Evolutionary conservation across 306 rosid species (phyloP).

Genomic region (Benincasa hispida): DNA sequence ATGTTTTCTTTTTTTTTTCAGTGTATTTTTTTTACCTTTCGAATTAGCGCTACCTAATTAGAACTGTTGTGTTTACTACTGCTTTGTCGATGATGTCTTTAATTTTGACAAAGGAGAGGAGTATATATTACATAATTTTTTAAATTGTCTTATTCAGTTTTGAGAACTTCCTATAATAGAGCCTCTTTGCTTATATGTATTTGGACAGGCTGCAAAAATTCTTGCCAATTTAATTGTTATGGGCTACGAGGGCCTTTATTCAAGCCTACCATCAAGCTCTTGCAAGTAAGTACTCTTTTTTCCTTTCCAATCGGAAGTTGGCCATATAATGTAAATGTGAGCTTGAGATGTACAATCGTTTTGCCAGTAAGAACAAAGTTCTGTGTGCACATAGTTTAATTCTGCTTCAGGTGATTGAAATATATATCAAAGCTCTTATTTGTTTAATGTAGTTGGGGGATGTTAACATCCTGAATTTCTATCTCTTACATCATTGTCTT

Average conservation of each 20-base stretch:
- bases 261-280: slow-evolving; percentile 88
- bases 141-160: background rate
- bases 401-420: background rate
- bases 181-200: background rate
- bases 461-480: background rate
- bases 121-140: background rate
- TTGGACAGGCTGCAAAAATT: slow-evolving; percentile 71
- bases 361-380: background rate
- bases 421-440: background rate
- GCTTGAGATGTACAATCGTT: background rate
- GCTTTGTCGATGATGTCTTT: background rate
- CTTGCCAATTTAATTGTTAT: slow-evolving; percentile 65
- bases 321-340: background rate
- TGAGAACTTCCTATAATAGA: background rate
- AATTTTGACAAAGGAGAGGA: background rate
- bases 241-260: slow-evolving; percentile 71
- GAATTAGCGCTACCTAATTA: background rate
- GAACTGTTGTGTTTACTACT: background rate
- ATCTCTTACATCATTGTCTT: background rate
- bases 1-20: background rate
- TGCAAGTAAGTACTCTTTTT: slow-evolving; percentile 36
- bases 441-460: background rate
- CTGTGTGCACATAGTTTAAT: background rate
- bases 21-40: background rate
- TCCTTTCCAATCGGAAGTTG: background rate